Percentiles rank a stretch among this genome's conserved stretches.
phyloP scores from a whole-genome alignment of 257 asterid species.

The Solanum appendiculatum region DNA sequence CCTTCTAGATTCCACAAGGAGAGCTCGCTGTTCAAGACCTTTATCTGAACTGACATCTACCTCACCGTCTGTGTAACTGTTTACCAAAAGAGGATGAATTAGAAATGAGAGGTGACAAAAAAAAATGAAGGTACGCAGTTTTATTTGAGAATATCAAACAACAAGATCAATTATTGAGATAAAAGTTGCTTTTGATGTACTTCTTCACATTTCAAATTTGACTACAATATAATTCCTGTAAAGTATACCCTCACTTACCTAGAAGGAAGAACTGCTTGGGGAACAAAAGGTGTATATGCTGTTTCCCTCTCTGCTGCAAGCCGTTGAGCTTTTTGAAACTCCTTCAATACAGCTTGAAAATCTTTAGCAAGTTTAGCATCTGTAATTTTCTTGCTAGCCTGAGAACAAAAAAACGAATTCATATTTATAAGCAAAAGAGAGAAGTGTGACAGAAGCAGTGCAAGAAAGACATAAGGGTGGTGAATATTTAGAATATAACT shows the following conservation, averaged over 20 bases:
- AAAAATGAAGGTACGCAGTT: neutral
- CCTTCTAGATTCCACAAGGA: conserved; percentile 75
- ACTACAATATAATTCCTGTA: neutral
- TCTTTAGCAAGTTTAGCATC: conserved; percentile 98
- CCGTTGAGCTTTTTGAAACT: conserved; percentile 60
- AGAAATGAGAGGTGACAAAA: neutral
- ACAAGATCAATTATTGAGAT: neutral
- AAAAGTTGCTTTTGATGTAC: neutral
- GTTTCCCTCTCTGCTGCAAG: conserved; percentile 48
- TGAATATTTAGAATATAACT: neutral
- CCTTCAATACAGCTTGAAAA: conserved; percentile 83
- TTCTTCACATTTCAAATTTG: neutral
- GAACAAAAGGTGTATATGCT: conserved; percentile 60
- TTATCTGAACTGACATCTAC: conserved; percentile 32
- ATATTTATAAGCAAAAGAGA: neutral
- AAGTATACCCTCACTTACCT: conserved; percentile 29
- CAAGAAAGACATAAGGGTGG: neutral
- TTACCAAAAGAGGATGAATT: neutral
- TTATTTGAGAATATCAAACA: neutral
- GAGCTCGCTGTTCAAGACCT: conserved; percentile 52
- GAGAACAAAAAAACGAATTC: conserved; percentile 4
- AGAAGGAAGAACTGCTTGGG: conserved; percentile 41
- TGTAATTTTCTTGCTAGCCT: conserved; percentile 86
- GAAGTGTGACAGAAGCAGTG: neutral
- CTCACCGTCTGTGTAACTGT: conserved; percentile 60